Conservation (phyloP, 768 basidiomycete genomes). For the Lactarius pseudohatsudake region DNA sequence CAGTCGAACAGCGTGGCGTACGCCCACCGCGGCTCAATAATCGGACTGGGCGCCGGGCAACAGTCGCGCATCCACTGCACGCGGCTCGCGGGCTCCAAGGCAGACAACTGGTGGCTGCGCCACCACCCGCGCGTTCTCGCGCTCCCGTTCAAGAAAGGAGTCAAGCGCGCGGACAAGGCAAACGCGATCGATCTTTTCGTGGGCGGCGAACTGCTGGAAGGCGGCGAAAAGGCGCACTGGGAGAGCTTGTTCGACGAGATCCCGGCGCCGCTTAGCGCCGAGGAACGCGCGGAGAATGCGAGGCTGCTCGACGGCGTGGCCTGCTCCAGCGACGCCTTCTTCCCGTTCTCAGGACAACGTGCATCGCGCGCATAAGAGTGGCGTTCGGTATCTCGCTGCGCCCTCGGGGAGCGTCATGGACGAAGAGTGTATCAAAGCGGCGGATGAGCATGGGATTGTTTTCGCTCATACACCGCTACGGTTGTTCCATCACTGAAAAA, state of each 20-base stretch:
- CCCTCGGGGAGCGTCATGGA: slow-evolving; percentile 98
- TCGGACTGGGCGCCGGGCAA: slow-evolving; percentile 96
- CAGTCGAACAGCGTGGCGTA: slow-evolving; percentile 99
- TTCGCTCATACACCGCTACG: slow-evolving; percentile 88
- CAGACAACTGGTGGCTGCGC: slow-evolving; percentile 99
- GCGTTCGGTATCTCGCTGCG: slow-evolving; percentile 89
- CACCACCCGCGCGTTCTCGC: slow-evolving; percentile 92
- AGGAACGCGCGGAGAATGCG: slow-evolving; percentile 77
- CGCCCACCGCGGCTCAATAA: slow-evolving; percentile 85
- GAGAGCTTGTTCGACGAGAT: slow-evolving; percentile 77
- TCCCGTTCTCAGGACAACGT: slow-evolving; percentile 99
- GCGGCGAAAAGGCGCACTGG: slow-evolving; percentile 89
- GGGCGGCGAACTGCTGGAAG: slow-evolving; percentile 83
- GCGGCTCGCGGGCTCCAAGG: slow-evolving; percentile 93
- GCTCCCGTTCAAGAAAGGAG: slow-evolving; percentile 95
- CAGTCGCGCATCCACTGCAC: slow-evolving; percentile 99
- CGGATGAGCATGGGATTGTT: slow-evolving; percentile 88
- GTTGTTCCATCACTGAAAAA: slow-evolving; percentile 80
- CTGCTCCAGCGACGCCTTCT: slow-evolving; percentile 97
- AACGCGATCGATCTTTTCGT: slow-evolving; percentile 98
- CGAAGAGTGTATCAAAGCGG: slow-evolving; percentile 91
- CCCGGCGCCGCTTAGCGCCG: slow-evolving; percentile 61
- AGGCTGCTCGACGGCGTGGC: slow-evolving; percentile 77
- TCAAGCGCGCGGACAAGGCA: slow-evolving; percentile 97
- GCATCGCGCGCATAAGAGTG: slow-evolving; percentile 87